A percentile compares a stretch with the other conserved stretches of the same genome.
Conservation (phyloP, 1,284 basidiomycete genomes). For the Phylloboletellus chloephorus region DNA sequence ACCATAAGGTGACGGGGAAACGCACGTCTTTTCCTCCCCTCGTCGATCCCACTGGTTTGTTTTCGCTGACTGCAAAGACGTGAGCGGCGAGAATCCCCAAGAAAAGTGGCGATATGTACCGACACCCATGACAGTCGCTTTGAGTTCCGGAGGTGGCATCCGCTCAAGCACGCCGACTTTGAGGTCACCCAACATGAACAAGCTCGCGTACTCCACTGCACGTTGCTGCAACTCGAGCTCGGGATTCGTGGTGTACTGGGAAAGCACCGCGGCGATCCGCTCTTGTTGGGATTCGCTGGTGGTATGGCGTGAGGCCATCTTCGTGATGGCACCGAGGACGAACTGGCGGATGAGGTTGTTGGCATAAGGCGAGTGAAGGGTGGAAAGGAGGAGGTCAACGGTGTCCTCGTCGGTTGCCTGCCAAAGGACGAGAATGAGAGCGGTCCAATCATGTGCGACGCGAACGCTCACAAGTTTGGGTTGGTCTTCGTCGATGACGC, state of each 20-base stretch:
- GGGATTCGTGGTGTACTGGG: conserved; percentile 74
- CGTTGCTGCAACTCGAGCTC: conserved; percentile 96
- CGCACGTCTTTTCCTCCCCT: conserved; percentile 68
- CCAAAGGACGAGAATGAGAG: conserved; percentile 4
- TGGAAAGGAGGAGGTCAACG: conserved; percentile 81
- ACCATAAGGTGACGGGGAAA: conserved; percentile 7
- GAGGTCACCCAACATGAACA: conserved; percentile 73
- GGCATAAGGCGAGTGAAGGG: conserved; percentile 91
- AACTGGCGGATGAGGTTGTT: conserved; percentile 92
- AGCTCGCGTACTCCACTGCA: conserved; percentile 87
- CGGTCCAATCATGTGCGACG: not conserved
- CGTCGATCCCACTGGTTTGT: conserved; percentile 89
- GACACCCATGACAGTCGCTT: conserved; percentile 87
- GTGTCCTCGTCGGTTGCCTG: conserved; percentile 79
- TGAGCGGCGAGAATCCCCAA: conserved; percentile 1
- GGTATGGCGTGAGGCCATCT: conserved; percentile 77
- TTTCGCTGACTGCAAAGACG: conserved; percentile 70
- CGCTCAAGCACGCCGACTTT: conserved; percentile 91
- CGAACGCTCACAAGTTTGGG: conserved; percentile 54
- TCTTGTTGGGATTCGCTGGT: conserved; percentile 66
- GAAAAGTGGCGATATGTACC: conserved; percentile 39
- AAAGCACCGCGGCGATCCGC: conserved; percentile 72
- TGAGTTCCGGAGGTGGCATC: conserved; percentile 97
- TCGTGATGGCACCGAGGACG: conserved; percentile 85
- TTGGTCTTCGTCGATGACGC: conserved; percentile 85